These are phyloP conservation scores for Pisolithus albus DNA, from an alignment of 768 basidiomycete species.

Conservation along the genomic window DNA sequence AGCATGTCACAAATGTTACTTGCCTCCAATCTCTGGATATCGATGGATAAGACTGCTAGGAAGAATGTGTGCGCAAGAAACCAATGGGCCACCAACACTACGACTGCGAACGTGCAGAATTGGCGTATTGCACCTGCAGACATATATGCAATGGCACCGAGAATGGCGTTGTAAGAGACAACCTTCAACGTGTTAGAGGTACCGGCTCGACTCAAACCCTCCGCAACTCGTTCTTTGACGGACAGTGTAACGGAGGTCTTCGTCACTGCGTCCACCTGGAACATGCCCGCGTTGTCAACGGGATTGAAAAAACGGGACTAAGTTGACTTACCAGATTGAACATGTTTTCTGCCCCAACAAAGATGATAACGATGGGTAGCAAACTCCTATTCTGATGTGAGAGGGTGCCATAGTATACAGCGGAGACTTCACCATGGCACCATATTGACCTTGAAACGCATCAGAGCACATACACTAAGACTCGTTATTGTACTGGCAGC, in stretches of 20 bases:
- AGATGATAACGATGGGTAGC: conserved; percentile 88
- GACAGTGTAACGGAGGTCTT: conserved; percentile 80
- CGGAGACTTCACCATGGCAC: conserved; percentile 68
- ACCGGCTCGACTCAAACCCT: conserved; percentile 83
- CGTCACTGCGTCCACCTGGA: conserved; percentile 75
- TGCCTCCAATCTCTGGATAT: conserved; percentile 88
- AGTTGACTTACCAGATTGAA: conserved; percentile 69
- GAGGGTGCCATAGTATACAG: background rate
- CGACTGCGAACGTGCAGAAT: conserved; percentile 89
- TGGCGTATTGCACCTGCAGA: conserved; percentile 79
- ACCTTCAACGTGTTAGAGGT: conserved; percentile 91
- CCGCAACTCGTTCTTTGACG: conserved; percentile 87
- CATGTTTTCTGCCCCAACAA: conserved; percentile 98
- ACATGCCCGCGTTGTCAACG: conserved; percentile 20
- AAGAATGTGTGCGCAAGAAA: conserved; percentile 96
- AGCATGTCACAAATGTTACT: conserved; percentile 12
- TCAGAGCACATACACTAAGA: conserved; percentile 84
- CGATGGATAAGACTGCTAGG: conserved; percentile 89
- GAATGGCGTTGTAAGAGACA: conserved; percentile 74
- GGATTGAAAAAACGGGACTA: background rate
- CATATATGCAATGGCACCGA: conserved; percentile 69
- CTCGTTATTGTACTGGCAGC: conserved; percentile 90
- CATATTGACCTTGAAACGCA: conserved; percentile 84
- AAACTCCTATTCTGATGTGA: conserved; percentile 53
- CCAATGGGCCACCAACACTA: conserved; percentile 95